Percentiles rank a stretch among this genome's conserved stretches.
phyloP scores from a whole-genome alignment of 768 basidiomycete species.

The Kwoniella europaea region DNA sequence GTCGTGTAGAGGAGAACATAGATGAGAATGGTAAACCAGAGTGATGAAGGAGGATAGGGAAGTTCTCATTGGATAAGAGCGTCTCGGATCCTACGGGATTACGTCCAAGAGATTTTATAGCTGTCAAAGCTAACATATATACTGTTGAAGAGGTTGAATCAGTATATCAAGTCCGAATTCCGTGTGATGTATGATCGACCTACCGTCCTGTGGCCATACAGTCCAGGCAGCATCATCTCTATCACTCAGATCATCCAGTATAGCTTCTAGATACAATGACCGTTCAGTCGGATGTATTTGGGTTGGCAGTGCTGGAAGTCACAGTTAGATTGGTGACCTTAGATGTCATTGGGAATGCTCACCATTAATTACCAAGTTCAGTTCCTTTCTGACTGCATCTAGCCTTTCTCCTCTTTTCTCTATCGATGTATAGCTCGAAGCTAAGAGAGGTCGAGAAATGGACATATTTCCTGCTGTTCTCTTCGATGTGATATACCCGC shows the following conservation, averaged over 20 bases:
- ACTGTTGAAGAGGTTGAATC: constrained; percentile 61
- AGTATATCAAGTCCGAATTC: background rate
- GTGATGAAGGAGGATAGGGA: constrained; percentile 43
- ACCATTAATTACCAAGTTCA: constrained; percentile 24
- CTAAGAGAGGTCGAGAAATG: background rate
- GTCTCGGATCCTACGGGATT: constrained; percentile 69
- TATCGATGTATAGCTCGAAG: constrained; percentile 14
- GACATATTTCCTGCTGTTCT: background rate
- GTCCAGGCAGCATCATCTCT: constrained; percentile 60
- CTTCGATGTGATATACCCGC: too few species aligned
- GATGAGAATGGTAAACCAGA: constrained; percentile 31
- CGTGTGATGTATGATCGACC: constrained; percentile 30
- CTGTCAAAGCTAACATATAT: constrained; percentile 68
- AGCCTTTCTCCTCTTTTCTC: constrained; percentile 10
- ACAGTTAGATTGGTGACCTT: too few species aligned
- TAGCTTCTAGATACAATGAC: constrained; percentile 64
- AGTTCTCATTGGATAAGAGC: constrained; percentile 63
- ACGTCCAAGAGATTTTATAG: constrained; percentile 76
- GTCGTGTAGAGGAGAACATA: constrained; percentile 12
- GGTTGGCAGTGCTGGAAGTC: constrained; percentile 53
- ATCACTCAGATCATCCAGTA: constrained; percentile 68
- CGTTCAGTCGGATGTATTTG: constrained; percentile 64
- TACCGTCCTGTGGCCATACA: constrained; percentile 66
- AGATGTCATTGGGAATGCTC: background rate
- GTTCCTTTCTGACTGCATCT: constrained; percentile 14